phyloP scores from a whole-genome alignment of 768 basidiomycete species.

The Myochromella boudieri region DNA sequence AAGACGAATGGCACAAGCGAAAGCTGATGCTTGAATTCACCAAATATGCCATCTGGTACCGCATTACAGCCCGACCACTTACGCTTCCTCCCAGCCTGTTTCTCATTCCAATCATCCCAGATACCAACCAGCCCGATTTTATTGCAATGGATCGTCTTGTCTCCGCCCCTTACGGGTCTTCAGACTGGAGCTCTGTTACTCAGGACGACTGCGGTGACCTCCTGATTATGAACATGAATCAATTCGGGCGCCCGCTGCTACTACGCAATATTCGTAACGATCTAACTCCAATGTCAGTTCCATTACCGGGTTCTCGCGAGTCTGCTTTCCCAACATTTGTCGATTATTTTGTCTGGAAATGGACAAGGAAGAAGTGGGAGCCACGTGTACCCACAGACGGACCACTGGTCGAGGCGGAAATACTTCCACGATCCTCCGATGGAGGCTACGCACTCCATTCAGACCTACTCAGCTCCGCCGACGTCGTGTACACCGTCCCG shows the following conservation, averaged over 20 bases:
- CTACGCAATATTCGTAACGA: conserved; percentile 63
- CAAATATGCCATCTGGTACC: conserved; percentile 57
- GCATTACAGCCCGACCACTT: conserved; percentile 60
- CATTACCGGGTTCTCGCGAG: conserved; percentile 51
- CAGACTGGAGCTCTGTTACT: conserved; percentile 55
- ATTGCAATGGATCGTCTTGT: conserved; percentile 51
- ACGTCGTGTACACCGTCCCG: conserved; percentile 19
- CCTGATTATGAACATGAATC: conserved; percentile 54
- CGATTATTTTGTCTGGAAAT: conserved; percentile 58
- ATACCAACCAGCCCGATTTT: conserved; percentile 58
- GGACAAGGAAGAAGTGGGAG: conserved; percentile 45
- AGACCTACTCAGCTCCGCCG: conserved; percentile 1
- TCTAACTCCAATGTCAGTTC: conserved; percentile 62
- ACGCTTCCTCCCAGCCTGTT: conserved; percentile 54
- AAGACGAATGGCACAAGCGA: conserved; percentile 47
- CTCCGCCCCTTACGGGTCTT: conserved; percentile 44
- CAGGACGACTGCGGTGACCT: conserved; percentile 49
- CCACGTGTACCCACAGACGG: conserved; percentile 53
- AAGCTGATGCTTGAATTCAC: conserved; percentile 67
- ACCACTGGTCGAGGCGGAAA: conserved; percentile 57
- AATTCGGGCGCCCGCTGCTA: conserved; percentile 54
- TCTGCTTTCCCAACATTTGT: conserved; percentile 47
- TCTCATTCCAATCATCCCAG: conserved; percentile 61
- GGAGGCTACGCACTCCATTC: conserved; percentile 35
- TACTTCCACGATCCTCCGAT: conserved; percentile 40